Conservation (phyloP, 2,329 filamentous ascomycete genomes). For the Seiridium cupressi region DNA sequence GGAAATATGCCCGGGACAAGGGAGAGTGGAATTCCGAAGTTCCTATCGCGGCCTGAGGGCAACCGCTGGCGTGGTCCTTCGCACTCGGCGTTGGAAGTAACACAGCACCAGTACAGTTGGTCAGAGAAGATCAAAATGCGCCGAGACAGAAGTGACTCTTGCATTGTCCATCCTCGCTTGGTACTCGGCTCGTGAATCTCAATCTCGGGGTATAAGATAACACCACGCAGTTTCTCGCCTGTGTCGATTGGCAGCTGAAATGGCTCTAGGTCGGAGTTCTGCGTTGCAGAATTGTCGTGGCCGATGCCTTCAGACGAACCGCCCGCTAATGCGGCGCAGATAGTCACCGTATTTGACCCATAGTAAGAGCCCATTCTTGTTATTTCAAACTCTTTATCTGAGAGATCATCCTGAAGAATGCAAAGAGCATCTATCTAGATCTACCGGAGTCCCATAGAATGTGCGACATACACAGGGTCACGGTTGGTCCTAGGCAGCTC, state of each 20-base stretch:
- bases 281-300: background rate
- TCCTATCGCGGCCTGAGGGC: background rate
- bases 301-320: background rate
- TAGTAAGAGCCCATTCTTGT: background rate
- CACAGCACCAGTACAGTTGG: background rate
- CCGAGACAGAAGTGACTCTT: background rate
- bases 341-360: background rate
- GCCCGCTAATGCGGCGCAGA: background rate
- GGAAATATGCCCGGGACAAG: background rate
- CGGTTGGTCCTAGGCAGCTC: background rate
- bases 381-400: background rate
- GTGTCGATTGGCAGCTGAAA: background rate
- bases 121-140: background rate
- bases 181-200: background rate
- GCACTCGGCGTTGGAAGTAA: background rate
- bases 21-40: background rate
- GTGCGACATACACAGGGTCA: background rate
- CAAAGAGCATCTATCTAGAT: background rate
- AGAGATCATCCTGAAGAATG: background rate
- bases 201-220: background rate
- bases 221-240: background rate
- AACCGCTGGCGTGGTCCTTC: background rate
- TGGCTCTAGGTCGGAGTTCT: background rate
- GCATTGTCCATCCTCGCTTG: background rate
- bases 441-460: background rate